phyloP scores from a whole-genome alignment of 345 rosid genomes.

The Mercurialis annua region DNA sequence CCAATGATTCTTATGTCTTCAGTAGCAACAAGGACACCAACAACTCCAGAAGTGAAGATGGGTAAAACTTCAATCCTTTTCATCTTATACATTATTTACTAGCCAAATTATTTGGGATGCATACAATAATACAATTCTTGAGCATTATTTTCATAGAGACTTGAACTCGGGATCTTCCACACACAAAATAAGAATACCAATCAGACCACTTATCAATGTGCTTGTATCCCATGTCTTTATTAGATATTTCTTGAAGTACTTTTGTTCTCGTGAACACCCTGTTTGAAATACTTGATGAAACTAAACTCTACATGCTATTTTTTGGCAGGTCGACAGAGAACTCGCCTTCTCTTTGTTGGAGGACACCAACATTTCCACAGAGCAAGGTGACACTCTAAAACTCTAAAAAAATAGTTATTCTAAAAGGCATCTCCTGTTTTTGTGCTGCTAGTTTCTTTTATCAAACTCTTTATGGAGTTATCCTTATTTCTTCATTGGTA shows the following conservation, averaged over 20 bases:
- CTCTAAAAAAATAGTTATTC: not conserved
- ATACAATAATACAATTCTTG: not conserved
- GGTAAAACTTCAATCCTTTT: slow-evolving; percentile 31
- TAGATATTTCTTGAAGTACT: not conserved
- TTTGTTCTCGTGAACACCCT: not conserved
- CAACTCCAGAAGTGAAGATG: slow-evolving; percentile 26
- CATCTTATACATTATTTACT: not conserved
- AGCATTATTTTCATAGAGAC: no score
- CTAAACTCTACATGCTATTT: not conserved
- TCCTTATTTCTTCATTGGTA: not conserved
- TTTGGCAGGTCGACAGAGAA: slow-evolving; percentile 49
- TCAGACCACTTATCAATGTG: not conserved
- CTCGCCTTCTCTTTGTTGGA: slow-evolving; percentile 58
- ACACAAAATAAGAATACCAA: no score
- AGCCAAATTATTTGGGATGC: not conserved
- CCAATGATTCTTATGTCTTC: slow-evolving; percentile 23
- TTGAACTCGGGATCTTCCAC: no score
- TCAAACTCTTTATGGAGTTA: not conserved
- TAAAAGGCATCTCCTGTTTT: not conserved
- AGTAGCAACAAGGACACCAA: slow-evolving; percentile 16
- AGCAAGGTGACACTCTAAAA: slow-evolving; percentile 43
- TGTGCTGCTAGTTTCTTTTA: not conserved
- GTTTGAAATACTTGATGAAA: no score
- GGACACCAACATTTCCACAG: slow-evolving; percentile 43
- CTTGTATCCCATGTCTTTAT: not conserved